A percentile compares a stretch with the other conserved stretches of the same genome.
These are phyloP conservation scores for Vitis vinifera DNA, from an alignment of 164 flowering plant species.

Conservation along the genomic window ASM3070453v1 NC_081810.1:3650001-3650500, in stretches of 20 bases:
- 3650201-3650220: background rate
- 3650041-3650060: background rate
- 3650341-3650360: too few relatives aligned
- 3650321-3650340: too few relatives aligned
- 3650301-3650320: too few relatives aligned
- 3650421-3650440: background rate
- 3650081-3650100: background rate
- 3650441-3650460: background rate
- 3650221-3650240: background rate
- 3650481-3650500: slow-evolving; percentile 15
- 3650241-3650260: background rate
- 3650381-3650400: slow-evolving; percentile 2
- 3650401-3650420: slow-evolving; percentile 11
- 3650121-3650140: background rate
- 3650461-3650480: background rate
- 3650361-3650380: background rate
- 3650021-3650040: background rate
- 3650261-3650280: too few relatives aligned
- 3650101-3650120: background rate
- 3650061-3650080: slow-evolving; percentile 1
- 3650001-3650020: too few relatives aligned
- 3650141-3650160: background rate
- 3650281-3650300: too few relatives aligned
- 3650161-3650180: too few relatives aligned
- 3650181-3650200: background rate